Evolutionary conservation across 2,329 filamentous ascomycete genomes (phyloP).

Genomic region (Aureobasidium zeae): DNA sequence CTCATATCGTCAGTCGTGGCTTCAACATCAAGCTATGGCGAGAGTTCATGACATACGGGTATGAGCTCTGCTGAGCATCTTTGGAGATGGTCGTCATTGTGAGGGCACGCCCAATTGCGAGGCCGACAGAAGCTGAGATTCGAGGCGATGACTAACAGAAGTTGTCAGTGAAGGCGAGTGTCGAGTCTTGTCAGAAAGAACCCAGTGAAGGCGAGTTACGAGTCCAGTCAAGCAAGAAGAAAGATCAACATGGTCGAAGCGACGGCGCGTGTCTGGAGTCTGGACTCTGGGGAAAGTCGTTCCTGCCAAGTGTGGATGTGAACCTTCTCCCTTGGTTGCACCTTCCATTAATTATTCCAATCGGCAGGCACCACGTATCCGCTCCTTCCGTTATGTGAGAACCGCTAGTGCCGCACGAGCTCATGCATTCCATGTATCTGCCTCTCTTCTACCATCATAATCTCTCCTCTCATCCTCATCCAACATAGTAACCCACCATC

Average conservation of each 20-base stretch:
- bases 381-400: background rate
- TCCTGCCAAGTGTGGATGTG: conserved; percentile 3
- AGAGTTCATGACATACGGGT: conserved; percentile 42
- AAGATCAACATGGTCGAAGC: background rate
- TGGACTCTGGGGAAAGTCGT: background rate
- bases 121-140: no score
- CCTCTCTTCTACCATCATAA: background rate
- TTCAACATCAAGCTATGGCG: no score
- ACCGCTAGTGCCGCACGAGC: background rate
- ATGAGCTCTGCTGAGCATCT: conserved; percentile 64
- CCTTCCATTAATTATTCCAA: background rate
- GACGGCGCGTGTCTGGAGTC: background rate
- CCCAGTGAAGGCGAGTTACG: background rate
- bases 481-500: conserved; percentile 22
- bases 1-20: background rate
- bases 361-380: background rate
- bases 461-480: background rate
- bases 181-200: no score
- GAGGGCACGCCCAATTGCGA: background rate
- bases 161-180: no score
- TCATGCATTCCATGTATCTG: background rate
- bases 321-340: background rate
- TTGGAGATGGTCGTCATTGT: conserved; percentile 78
- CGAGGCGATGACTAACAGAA: no score
- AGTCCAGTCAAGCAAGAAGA: background rate